Base-by-base conservation (phyloP, 257 asterid species). In the Solanum bulbocastanum region DNA sequence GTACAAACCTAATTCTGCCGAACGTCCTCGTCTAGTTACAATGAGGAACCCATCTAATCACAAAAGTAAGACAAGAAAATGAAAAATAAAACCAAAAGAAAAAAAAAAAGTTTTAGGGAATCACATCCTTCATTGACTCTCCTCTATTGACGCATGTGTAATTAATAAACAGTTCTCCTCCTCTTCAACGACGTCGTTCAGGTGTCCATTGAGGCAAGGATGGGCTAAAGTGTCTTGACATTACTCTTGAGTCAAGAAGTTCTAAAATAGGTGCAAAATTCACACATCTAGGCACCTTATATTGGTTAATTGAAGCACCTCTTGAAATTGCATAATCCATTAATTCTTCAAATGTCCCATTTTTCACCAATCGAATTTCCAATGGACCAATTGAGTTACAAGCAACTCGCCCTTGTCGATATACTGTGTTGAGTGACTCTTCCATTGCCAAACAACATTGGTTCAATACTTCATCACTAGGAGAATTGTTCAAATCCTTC, bases 251-350 rank as follows among this genome's bases (percentile, higher is more conserved):
- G 94, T 97, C 98, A 2, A 97, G 98, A 1, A 97, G 95, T 86
- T 97, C 98, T 93, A 94, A 92, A 15, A 97, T 96, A 3, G 99
- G 99, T 0, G 98, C 93, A 73, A 94, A 96, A 46, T 91, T 95
- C 10, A 97, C 98, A 73, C 99, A 97, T 84, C 99, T 90, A 0
- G 99, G 99, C 44, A 94, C 99, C 87, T 97, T 97, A 93, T 97
- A 97, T 86, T 97, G 98, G 87, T 97, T 97, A 14, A 97, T 97
- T 46, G 99, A 97, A 14, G 99, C 99, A 15, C 99, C 99, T 36
- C 99, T 91, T 2, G 99, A 95, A 15, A 97, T 97, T 2, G 99
- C 99, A 87, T 96, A 96, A 86, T 97, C 99, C 99, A 97, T 97
- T 0, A 97, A 85, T 89, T 96, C 99, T 87, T 96, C 99, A 83